Base-by-base conservation (phyloP, 768 basidiomycete genomes). In the Termitomyces sp. region DNA sequence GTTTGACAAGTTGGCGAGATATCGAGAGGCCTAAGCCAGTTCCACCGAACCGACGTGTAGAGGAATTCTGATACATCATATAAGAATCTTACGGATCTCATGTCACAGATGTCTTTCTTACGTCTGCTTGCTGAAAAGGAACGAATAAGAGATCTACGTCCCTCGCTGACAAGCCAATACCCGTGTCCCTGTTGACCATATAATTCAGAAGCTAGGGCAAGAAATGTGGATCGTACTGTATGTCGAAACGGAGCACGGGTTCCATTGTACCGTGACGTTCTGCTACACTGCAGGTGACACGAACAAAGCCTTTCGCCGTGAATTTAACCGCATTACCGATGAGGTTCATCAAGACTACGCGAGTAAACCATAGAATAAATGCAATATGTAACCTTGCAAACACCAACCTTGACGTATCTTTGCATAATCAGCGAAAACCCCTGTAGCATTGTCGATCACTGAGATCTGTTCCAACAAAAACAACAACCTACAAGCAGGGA, bases 281-380 rank as follows among this genome's bases (percentile, higher is more conserved):
- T n/a, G 84, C 72, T 4, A 80, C 32, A 40, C 59, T 81, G 65
- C 86, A 87, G 2, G 75, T 77, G 20, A 88, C 84, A 40, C 81
- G 78, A 26, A 91, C 87, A 46, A 78, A 84, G 8, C 89, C 88
- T 20, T 68, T 73, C 1, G 79, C 76, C 1, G 88, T 89, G 68
- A 89, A 91, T 65, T 89, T 91, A 56, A 89, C 83, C 4, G 87
- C 87, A 66, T 91, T 91, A 8, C 87, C 88, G 50, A 89, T 85
- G 51, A 89, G 70, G 67, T 91, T 91, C 87, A 89, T 89, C 23
- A 89, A 71, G 10, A 89, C 87, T 87, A 63, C 2, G 20, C 26
- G 38, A 32, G 61, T 61, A n/a, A 43, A 43, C 9, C 8, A 38
- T 40, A 1, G 12, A 41, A 50, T 35, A 30, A 6, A 33, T 33